Percentiles rank a stretch among this genome's conserved stretches.
Evolutionary conservation across 352 stramenopile species (phyloP).

Genomic region (Phytophthora ramorum): DNA sequence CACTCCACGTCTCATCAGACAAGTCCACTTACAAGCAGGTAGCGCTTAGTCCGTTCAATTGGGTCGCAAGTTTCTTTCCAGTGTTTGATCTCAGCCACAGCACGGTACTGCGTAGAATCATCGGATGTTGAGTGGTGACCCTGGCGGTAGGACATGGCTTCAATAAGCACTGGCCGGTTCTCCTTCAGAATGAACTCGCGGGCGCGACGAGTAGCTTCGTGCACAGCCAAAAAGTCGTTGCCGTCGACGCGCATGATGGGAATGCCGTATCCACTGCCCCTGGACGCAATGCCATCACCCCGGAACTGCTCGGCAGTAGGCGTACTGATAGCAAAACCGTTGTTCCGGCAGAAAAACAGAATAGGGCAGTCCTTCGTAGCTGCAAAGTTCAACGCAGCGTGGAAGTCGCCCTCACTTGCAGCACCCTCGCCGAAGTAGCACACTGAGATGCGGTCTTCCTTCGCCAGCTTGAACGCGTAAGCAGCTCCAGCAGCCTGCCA

Average conservation of each 20-base stretch:
- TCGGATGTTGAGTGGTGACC: constrained; percentile 99
- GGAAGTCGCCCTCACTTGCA: constrained; percentile 97
- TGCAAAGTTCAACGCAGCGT: constrained; percentile 97
- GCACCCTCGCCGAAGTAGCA: constrained; percentile 98
- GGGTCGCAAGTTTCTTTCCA: constrained; percentile 92
- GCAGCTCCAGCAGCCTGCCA: constrained; percentile 94
- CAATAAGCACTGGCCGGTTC: constrained; percentile 94
- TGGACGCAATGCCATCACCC: constrained; percentile 96
- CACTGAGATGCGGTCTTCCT: constrained; percentile 91
- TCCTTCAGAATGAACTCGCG: constrained; percentile 92
- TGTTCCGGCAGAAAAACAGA: constrained; percentile 99
- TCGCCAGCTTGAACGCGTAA: constrained; percentile 96
- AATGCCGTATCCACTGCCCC: constrained; percentile 96
- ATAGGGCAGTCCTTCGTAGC: constrained; percentile 95
- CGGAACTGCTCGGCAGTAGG: constrained; percentile 96
- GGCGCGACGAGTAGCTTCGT: constrained; percentile 92
- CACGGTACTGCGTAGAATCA: constrained; percentile 96
- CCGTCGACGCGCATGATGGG: constrained; percentile 97
- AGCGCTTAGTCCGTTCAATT: constrained; percentile 92
- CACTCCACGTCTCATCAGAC: neutral
- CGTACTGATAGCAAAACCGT: constrained; percentile 98
- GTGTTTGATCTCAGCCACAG: constrained; percentile 92
- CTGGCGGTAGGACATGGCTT: constrained; percentile 98
- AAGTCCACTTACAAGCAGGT: constrained; percentile 76
- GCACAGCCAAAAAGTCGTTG: constrained; percentile 97